These are phyloP conservation scores for Saccharomyces pastorianus DNA, from an alignment of 1,139 yeast species.

Conservation along the genomic window DNA sequence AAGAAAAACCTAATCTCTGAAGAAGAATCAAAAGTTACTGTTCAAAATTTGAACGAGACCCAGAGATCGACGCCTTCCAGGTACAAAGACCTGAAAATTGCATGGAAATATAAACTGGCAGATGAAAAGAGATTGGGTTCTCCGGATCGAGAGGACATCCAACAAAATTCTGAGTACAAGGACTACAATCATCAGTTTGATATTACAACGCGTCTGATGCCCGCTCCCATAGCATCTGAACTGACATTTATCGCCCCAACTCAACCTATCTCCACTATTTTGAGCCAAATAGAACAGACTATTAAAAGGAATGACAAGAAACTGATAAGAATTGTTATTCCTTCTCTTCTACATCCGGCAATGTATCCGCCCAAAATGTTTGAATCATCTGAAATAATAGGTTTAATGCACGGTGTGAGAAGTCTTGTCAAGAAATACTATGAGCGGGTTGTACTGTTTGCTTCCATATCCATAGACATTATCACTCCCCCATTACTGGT, in stretches of 20 bases:
- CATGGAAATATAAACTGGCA: slow-evolving; percentile 75
- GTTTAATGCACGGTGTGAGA: slow-evolving; percentile 56
- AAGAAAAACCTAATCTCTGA: slow-evolving; percentile 51
- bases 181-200: slow-evolving; percentile 66
- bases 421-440: slow-evolving; percentile 44
- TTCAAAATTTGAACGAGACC: slow-evolving; percentile 48
- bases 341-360: slow-evolving; percentile 73
- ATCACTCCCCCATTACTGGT: slow-evolving; percentile 42
- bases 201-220: slow-evolving; percentile 58
- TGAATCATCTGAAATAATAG: slow-evolving; percentile 43
- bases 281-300: slow-evolving; percentile 38
- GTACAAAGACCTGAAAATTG: slow-evolving; percentile 58
- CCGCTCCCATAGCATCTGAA: slow-evolving; percentile 59
- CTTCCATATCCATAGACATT: slow-evolving; percentile 60
- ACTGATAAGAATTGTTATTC: slow-evolving; percentile 61
- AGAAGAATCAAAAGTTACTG: slow-evolving; percentile 58
- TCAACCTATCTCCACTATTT: slow-evolving; percentile 24
- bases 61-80: slow-evolving; percentile 18
- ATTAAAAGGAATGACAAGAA: slow-evolving; percentile 38
- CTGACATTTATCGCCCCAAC: slow-evolving; percentile 45
- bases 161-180: slow-evolving; percentile 32
- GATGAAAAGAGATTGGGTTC: slow-evolving; percentile 31
- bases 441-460: slow-evolving; percentile 41
- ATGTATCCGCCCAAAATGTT: slow-evolving; percentile 53
- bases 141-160: slow-evolving; percentile 24